phyloP scores from a whole-genome alignment of 805 yeast genomes.

The Jamesozyma hellenica region DNA sequence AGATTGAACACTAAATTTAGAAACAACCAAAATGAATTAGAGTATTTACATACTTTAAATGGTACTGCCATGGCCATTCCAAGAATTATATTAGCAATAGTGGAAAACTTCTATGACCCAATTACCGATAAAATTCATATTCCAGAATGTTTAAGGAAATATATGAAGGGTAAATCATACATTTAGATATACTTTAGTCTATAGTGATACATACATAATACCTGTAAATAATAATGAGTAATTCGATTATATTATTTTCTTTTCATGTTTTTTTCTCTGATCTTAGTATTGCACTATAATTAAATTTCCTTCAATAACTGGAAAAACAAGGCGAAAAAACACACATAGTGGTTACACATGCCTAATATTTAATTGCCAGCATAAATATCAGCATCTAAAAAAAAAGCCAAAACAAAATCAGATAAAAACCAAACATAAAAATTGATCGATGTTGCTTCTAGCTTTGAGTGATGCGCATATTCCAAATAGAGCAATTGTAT shows the following conservation, averaged over 20 bases:
- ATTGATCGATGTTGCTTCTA: constrained; percentile 46
- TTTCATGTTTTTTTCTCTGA: no score
- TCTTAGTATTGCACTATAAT: no score
- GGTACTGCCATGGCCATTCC: constrained; percentile 97
- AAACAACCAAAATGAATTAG: constrained; percentile 26
- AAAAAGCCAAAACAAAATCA: no score
- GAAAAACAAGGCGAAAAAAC: no score
- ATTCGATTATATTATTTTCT: no score
- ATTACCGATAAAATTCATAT: constrained; percentile 42
- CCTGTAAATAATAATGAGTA: no score
- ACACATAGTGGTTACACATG: no score
- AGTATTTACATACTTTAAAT: constrained; percentile 72
- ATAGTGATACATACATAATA: neutral
- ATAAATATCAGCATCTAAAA: no score
- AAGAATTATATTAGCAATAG: constrained; percentile 75
- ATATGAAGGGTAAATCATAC: constrained; percentile 53
- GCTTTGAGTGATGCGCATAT: constrained; percentile 87
- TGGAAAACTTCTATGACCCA: constrained; percentile 74
- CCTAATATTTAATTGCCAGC: no score
- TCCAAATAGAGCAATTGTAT: constrained; percentile 71
- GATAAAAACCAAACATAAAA: no score
- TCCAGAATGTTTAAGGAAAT: constrained; percentile 60
- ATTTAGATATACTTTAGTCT: constrained; percentile 13
- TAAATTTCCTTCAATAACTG: no score
- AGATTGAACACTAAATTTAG: constrained; percentile 61